Conservation (phyloP, 176 grass and related monocot species). For the Saccharum officinarum region DNA sequence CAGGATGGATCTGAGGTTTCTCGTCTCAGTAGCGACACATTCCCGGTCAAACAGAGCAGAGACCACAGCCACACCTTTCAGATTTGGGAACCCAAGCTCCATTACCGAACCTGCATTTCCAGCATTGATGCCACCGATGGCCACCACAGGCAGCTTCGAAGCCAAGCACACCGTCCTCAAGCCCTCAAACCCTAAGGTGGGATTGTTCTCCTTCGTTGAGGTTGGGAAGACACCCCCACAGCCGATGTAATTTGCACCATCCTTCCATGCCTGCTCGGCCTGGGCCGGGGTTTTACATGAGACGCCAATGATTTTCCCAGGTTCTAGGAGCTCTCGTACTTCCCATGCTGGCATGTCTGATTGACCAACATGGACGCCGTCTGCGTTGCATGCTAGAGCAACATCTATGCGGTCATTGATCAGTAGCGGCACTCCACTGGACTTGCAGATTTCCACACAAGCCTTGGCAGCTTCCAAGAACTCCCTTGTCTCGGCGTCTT, state of each 20-base stretch:
- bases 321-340: constrained; percentile 60
- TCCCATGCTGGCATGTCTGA: constrained; percentile 65
- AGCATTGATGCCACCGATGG: constrained; percentile 73
- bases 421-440: constrained; percentile 65
- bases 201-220: constrained; percentile 66
- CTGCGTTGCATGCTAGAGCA: constrained; percentile 74
- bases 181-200: constrained; percentile 76
- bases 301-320: constrained; percentile 78
- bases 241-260: constrained; percentile 84
- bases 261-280: constrained; percentile 70
- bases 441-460: constrained; percentile 65
- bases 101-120: constrained; percentile 72
- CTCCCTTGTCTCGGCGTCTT: constrained; percentile 60
- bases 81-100: constrained; percentile 52
- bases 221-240: constrained; percentile 86
- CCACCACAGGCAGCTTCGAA: constrained; percentile 82
- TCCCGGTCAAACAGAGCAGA: constrained; percentile 78
- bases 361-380: constrained; percentile 91
- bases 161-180: constrained; percentile 59
- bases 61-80: constrained; percentile 81
- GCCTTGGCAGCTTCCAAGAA: constrained; percentile 73
- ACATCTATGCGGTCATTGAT: constrained; percentile 92
- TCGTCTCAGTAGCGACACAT: constrained; percentile 56
- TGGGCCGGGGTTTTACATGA: constrained; percentile 82
- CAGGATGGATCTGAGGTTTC: constrained; percentile 60